Percentiles rank a stretch among this genome's conserved stretches.
Conservation (phyloP, 2,329 filamentous ascomycete genomes). For the Didymella sp. region DNA sequence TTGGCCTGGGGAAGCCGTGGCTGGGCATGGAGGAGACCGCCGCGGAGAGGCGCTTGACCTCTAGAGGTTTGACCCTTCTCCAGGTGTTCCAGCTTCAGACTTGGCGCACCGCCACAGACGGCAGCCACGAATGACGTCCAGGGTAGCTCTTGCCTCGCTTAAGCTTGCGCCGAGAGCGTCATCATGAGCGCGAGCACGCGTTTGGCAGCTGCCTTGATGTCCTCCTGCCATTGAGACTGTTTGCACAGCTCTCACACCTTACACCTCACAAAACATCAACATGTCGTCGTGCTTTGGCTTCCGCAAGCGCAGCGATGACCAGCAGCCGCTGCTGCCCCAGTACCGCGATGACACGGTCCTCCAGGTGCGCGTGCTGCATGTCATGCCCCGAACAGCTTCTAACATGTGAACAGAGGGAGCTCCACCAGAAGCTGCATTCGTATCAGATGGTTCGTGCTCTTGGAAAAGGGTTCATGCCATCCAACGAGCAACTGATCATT, state of each 20-base stretch:
- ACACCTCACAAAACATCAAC: slow-evolving; percentile 16
- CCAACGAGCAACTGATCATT: slow-evolving; percentile 80
- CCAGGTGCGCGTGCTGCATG: slow-evolving; percentile 22
- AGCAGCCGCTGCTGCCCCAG: slow-evolving; percentile 74
- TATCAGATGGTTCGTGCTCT: slow-evolving; percentile 91
- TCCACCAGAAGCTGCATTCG: slow-evolving; percentile 89
- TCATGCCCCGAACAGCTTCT: not conserved
- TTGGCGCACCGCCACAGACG: slow-evolving; percentile 13
- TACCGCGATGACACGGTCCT: slow-evolving; percentile 82
- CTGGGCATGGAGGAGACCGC: slow-evolving; percentile 19
- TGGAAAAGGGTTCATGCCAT: slow-evolving; percentile 87
- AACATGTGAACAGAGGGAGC: slow-evolving; percentile 64
- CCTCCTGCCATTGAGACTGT: not conserved
- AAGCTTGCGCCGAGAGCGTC: slow-evolving; percentile 11
- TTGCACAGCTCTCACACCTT: slow-evolving; percentile 2
- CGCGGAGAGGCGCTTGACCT: slow-evolving; percentile 15
- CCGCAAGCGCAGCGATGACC: slow-evolving; percentile 66
- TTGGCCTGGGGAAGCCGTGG: slow-evolving; percentile 20
- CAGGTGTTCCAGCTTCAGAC: slow-evolving; percentile 1
- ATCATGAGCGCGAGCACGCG: slow-evolving; percentile 10
- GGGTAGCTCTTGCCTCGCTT: slow-evolving; percentile 9
- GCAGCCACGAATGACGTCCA: slow-evolving; percentile 13
- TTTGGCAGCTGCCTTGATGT: slow-evolving; percentile 14
- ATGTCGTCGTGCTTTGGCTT: slow-evolving; percentile 73
- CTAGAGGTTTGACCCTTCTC: slow-evolving; percentile 10